These are phyloP conservation scores for Sclerotiophoma versabilis DNA, from an alignment of 2,329 filamentous ascomycete genomes.

Conservation along the genomic window DNA sequence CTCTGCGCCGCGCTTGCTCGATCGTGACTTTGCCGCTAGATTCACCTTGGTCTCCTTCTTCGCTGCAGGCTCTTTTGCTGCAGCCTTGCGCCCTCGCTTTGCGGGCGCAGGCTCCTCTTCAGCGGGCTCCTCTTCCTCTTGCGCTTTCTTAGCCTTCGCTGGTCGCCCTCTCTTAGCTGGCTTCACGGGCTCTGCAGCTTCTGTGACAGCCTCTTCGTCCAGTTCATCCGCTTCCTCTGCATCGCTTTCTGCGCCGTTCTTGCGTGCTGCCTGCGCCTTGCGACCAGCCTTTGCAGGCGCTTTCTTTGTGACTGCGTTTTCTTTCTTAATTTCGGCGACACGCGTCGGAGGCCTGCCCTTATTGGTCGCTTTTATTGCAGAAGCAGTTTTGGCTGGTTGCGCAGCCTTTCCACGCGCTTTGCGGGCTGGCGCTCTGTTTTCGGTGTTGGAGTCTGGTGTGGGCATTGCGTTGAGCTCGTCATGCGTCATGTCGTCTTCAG, in stretches of 20 bases:
- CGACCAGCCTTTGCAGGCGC: conserved; percentile 44
- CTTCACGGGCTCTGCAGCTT: conserved; percentile 30
- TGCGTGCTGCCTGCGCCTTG: conserved; percentile 52
- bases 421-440: conserved; percentile 47
- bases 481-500: conserved; percentile 50
- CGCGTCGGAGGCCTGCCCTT: conserved; percentile 49
- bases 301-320: conserved; percentile 44
- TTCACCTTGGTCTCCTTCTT: conserved; percentile 35
- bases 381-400: conserved; percentile 31
- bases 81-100: conserved; percentile 43
- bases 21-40: conserved; percentile 32
- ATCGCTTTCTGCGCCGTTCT: conserved; percentile 52
- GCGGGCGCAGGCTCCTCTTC: conserved; percentile 28
- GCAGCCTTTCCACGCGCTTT: conserved; percentile 44
- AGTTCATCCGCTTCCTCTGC: conserved; percentile 55
- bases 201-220: conserved; percentile 32
- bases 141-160: conserved; percentile 64
- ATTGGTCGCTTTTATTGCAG: conserved; percentile 39
- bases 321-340: conserved; percentile 50
- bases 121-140: conserved; percentile 22
- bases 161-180: conserved; percentile 38
- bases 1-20: conserved; percentile 45
- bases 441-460: conserved; percentile 51
- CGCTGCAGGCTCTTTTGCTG: conserved; percentile 28
- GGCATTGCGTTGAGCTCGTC: conserved; percentile 46